Evolutionary conservation across 164 flowering plant genomes (phyloP).

Genomic region (Malania oleifera): DNA sequence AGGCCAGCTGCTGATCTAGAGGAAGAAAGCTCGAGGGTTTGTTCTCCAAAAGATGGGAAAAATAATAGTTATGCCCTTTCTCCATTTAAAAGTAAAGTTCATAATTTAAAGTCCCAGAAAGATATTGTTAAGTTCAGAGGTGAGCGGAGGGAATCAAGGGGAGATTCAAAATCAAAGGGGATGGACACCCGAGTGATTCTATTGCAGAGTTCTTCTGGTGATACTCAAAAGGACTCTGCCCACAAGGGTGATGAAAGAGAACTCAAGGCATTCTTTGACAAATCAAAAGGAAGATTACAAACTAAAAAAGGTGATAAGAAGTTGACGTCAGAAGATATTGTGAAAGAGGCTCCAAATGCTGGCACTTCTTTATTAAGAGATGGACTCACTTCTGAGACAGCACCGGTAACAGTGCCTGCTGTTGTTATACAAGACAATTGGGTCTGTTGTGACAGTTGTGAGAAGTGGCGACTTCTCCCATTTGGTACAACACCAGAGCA

Average conservation of each 20-base stretch:
- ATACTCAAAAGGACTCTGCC: slow-evolving; percentile 13
- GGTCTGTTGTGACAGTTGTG: slow-evolving; percentile 53
- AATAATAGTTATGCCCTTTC: slow-evolving; percentile 13
- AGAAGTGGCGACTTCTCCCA: slow-evolving; percentile 56
- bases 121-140: slow-evolving; percentile 17
- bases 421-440: slow-evolving; percentile 37
- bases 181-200: slow-evolving; percentile 1
- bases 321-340: background rate
- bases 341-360: slow-evolving; percentile 14
- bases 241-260: slow-evolving; percentile 4
- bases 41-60: slow-evolving; percentile 21
- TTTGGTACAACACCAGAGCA: slow-evolving; percentile 34
- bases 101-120: slow-evolving; percentile 17
- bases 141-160: slow-evolving; percentile 10
- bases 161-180: slow-evolving; percentile 8
- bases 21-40: slow-evolving; percentile 24
- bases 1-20: slow-evolving; percentile 16
- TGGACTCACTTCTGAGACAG: slow-evolving; percentile 8
- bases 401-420: slow-evolving; percentile 19
- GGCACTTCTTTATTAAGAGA: slow-evolving; percentile 8
- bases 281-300: slow-evolving; percentile 15
- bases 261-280: slow-evolving; percentile 9
- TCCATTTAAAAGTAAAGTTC: slow-evolving; percentile 21
- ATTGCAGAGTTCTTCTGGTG: slow-evolving; percentile 13
- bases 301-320: slow-evolving; percentile 15